Conservation (phyloP, 2,329 filamentous ascomycete genomes). For the Verticillium tricorpus region DNA sequence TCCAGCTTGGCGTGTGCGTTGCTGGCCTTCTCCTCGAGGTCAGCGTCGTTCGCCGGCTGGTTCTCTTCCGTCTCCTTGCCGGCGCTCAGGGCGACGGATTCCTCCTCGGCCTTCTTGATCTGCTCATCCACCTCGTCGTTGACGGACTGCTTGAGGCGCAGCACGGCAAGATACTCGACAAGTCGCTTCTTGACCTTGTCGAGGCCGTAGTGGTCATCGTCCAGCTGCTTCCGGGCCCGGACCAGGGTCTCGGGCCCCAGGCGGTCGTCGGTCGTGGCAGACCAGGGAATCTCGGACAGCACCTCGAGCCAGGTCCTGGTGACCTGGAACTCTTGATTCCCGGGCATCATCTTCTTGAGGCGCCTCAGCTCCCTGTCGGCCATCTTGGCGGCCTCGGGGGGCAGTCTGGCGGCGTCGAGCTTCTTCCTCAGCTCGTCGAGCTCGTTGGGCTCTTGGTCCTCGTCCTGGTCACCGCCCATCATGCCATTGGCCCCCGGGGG, state of each 20-base stretch:
- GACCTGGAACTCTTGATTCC: constrained; percentile 93
- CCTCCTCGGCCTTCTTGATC: constrained; percentile 63
- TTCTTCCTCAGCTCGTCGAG: constrained; percentile 88
- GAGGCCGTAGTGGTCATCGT: constrained; percentile 93
- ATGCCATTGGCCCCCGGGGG: constrained; percentile 17
- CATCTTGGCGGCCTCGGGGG: constrained; percentile 82
- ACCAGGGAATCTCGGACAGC: constrained; percentile 90
- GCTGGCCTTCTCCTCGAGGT: constrained; percentile 32
- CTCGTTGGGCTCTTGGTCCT: constrained; percentile 83
- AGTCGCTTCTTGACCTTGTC: constrained; percentile 97
- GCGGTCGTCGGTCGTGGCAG: constrained; percentile 76
- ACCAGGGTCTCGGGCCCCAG: constrained; percentile 76
- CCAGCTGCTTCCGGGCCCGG: constrained; percentile 80
- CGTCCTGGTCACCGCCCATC: constrained; percentile 44
- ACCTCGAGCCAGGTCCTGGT: constrained; percentile 92
- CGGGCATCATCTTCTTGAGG: constrained; percentile 91
- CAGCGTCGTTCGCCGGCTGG: constrained; percentile 7
- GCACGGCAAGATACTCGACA: constrained; percentile 92
- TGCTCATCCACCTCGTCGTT: constrained; percentile 80
- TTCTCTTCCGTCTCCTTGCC: constrained; percentile 21
- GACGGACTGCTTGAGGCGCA: constrained; percentile 87
- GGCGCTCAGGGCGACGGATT: constrained; percentile 29
- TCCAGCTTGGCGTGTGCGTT: constrained; percentile 63
- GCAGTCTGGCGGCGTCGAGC: constrained; percentile 74
- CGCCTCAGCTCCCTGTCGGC: constrained; percentile 84